phyloP scores from a whole-genome alignment of 768 basidiomycete species.

The Phaffia tasmanica region DNA sequence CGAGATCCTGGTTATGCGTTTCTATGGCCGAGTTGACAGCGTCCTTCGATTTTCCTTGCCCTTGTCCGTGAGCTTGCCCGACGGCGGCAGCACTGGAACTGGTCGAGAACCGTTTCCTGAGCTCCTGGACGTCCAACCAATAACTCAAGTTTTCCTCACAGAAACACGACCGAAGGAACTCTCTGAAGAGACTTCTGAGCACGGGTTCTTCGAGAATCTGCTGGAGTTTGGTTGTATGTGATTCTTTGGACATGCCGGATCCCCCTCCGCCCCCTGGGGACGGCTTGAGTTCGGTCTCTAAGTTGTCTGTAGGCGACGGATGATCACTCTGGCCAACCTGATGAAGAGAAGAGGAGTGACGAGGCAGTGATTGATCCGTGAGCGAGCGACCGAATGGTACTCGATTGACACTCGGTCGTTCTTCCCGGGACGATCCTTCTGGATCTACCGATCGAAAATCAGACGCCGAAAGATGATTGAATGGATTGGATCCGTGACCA shows the following conservation, averaged over 20 bases:
- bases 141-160: conserved; percentile 93
- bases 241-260: conserved; percentile 57
- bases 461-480: neutral
- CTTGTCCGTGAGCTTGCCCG: conserved; percentile 14
- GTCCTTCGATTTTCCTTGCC: neutral
- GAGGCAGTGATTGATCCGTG: neutral
- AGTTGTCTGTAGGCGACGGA: conserved; percentile 7
- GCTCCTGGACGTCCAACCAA: conserved; percentile 94
- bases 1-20: conserved; percentile 86
- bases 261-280: conserved; percentile 1
- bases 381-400: no score
- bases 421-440: neutral
- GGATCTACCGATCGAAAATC: neutral
- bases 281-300: conserved; percentile 19
- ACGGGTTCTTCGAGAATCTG: conserved; percentile 89
- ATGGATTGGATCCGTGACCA: neutral
- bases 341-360: neutral
- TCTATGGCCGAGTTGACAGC: conserved; percentile 63
- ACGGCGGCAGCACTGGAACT: conserved; percentile 70
- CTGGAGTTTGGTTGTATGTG: conserved; percentile 78
- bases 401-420: neutral
- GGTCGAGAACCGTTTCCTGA: conserved; percentile 89
- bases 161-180: conserved; percentile 85
- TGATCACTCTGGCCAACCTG: conserved; percentile 16
- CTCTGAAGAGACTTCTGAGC: conserved; percentile 78